phyloP scores from a whole-genome alignment of 2,329 filamentous ascomycete genomes.

The Intubia oerlemansii region DNA sequence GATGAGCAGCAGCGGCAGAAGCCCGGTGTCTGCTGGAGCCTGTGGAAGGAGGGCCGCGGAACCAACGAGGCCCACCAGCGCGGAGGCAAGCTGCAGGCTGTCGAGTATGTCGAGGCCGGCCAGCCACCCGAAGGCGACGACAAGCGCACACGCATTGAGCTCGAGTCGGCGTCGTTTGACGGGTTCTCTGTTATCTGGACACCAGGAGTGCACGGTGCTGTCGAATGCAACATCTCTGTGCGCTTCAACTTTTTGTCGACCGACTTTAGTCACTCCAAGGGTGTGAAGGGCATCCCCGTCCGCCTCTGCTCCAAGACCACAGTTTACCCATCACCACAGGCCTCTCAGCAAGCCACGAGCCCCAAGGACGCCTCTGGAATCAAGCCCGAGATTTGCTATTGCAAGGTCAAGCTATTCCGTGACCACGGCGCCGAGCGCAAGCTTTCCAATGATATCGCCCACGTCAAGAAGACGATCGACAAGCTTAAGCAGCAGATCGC shows the following conservation, averaged over 20 bases:
- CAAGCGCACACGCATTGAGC: slow-evolving; percentile 44
- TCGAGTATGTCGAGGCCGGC: slow-evolving; percentile 66
- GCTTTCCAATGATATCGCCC: slow-evolving; percentile 79
- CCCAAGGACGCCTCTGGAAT: slow-evolving; percentile 18
- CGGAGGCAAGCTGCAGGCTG: slow-evolving; percentile 78
- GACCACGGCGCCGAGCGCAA: slow-evolving; percentile 93
- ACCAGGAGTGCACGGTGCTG: slow-evolving; percentile 41
- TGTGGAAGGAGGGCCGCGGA: slow-evolving; percentile 93
- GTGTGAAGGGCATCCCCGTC: slow-evolving; percentile 92
- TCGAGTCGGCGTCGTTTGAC: slow-evolving; percentile 69
- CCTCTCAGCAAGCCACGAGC: slow-evolving; percentile 17
- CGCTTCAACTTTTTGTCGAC: slow-evolving; percentile 98
- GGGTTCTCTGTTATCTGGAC: slow-evolving; percentile 87
- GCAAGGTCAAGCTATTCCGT: slow-evolving; percentile 92
- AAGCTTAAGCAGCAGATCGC: slow-evolving; percentile 87
- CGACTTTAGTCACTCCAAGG: slow-evolving; percentile 96
- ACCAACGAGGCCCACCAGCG: slow-evolving; percentile 87
- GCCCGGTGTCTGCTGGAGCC: slow-evolving; percentile 46
- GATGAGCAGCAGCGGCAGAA: slow-evolving; percentile 81
- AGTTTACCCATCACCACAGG: slow-evolving; percentile 3
- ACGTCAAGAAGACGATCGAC: slow-evolving; percentile 91
- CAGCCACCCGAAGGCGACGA: slow-evolving; percentile 39
- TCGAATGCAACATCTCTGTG: slow-evolving; percentile 72
- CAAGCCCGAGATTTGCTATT: slow-evolving; percentile 56
- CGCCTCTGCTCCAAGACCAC: slow-evolving; percentile 73